Evolutionary conservation across 2,329 filamentous ascomycete species (phyloP), one percentile per base, ranked within the genome.

Genomic region (Exserohilum rostratum): DNA sequence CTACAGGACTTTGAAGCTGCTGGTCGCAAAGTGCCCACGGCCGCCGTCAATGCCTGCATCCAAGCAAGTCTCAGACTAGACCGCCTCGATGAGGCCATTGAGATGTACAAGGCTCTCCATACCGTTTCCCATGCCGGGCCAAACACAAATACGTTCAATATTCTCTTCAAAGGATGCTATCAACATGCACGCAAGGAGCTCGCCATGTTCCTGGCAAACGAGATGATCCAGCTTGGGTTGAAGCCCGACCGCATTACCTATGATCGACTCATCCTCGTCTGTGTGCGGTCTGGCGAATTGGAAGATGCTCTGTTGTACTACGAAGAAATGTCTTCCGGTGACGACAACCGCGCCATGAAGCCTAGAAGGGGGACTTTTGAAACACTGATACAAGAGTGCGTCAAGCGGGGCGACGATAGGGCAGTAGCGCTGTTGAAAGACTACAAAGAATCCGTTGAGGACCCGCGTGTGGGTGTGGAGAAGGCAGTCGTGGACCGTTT

Each of bases 101-200:
- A 82, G 3, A 74, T 86, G 12, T 90, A 89, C 76, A 87, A 87
- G 69, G 77, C 82, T 18, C 75, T 89, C 9, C 83, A 86, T 59
- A 77, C 73, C 1, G 69, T 86, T 22, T 82, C 78, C 37, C 65
- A 73, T 2, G 65, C 73, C 2, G 80, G 80, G 2, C 77, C 77
- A 6, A 70, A 74, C 49, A 81, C 79, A 12, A 73, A 78, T n/a
- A 86, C 86, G 0, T 89, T 87, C 76, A 89, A 89, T 61, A 69
- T 80, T 5, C 76, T 90, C 6, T 77, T 87, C 50, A 75, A 75
- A 39, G 81, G 80, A 54, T 85, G 82, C 59, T 72, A 73, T 46
- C 67, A 59, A 5, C 53, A 54, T 27, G 63, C 57, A 6, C 78
- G 81, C 52, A 83, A 84, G 53, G 77, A 83, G 33, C 74, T 82